Evolutionary conservation across 306 rosid genomes (phyloP).

Genomic region (Ziziphus jujuba): DNA sequence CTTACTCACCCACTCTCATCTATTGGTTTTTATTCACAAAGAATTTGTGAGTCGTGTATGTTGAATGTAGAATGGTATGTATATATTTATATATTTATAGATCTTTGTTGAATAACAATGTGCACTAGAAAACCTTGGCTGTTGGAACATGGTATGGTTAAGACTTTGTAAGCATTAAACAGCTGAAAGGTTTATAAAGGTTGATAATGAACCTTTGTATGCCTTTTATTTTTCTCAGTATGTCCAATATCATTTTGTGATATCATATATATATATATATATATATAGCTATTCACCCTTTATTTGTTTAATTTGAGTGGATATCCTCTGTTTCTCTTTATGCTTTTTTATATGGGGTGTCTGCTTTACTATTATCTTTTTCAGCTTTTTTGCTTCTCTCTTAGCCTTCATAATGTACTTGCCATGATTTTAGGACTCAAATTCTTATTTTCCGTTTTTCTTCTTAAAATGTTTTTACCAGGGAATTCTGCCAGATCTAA

Average conservation of each 20-base stretch:
- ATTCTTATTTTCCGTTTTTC: slow-evolving; percentile 9
- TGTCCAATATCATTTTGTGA: not conserved
- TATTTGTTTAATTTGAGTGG: no score
- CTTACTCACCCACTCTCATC: no score
- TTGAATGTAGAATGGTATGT: no score
- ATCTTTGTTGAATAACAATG: no score
- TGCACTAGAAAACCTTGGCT: no score
- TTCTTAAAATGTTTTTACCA: slow-evolving; percentile 21
- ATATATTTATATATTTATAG: no score
- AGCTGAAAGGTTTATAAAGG: not conserved
- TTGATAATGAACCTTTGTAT: not conserved
- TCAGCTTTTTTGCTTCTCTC: not conserved
- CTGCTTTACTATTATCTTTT: not conserved
- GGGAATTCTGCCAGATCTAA: slow-evolving; percentile 64
- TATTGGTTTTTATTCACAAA: no score
- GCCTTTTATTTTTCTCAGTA: not conserved
- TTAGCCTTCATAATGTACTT: slow-evolving; percentile 7
- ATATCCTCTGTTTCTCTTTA: no score
- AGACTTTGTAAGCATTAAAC: not conserved
- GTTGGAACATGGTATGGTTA: not conserved
- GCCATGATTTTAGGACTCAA: slow-evolving; percentile 19
- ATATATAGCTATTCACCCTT: no score
- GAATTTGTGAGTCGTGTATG: no score
- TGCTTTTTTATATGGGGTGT: no score
- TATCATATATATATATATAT: no score